Base-by-base conservation (phyloP, 1,284 basidiomycete genomes). In the Vanrija humicola region DNA sequence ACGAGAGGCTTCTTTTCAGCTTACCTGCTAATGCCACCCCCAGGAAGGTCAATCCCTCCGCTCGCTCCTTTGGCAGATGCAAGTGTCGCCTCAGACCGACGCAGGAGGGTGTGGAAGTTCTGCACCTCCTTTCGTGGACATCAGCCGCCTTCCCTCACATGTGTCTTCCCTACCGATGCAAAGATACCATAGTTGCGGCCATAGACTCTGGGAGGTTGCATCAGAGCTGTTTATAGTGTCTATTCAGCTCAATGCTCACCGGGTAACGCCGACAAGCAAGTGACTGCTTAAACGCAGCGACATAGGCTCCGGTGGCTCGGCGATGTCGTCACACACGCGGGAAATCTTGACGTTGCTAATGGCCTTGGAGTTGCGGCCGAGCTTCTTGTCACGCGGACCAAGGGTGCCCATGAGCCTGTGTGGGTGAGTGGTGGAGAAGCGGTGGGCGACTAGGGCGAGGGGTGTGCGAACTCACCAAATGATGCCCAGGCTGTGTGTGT, bases 361-460 rank as follows among this genome's bases (percentile, higher is more conserved):
- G 50, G 87, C 88, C 60, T 86, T 85, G 9, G 34, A 34, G 34
- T 34, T 34, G 69, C 84, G 86, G 9, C 88, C 86, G 7, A 93
- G 78, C 66, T 86, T 90, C 66, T 83, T 88, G 77, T 89, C 87
- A 74, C 86, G 87, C 6, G 89, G 85, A 28, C 90, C 90, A 18
- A 93, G 79, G 1, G 90, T 93, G 4, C 90, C 90, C 34, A 89
- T 89, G 46, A 93, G 84, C 90, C 90, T 93, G 58, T 3, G 16
- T 8, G 34, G 3, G 34, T 34, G 12, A 34, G 34, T 34, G 34
- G 12, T 12, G 34, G n/a, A 14, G 34, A 18, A 39, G 28, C n/a
- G 40, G 34, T 42, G 23, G 14, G 26, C 29, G 19, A 4, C n/a
- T 18, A 38, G 14, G 29, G 38, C 12, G 43, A 28, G 29, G 6